phyloP scores from a whole-genome alignment of 805 yeast genomes.

The Phaffomyces opuntiae region DNA sequence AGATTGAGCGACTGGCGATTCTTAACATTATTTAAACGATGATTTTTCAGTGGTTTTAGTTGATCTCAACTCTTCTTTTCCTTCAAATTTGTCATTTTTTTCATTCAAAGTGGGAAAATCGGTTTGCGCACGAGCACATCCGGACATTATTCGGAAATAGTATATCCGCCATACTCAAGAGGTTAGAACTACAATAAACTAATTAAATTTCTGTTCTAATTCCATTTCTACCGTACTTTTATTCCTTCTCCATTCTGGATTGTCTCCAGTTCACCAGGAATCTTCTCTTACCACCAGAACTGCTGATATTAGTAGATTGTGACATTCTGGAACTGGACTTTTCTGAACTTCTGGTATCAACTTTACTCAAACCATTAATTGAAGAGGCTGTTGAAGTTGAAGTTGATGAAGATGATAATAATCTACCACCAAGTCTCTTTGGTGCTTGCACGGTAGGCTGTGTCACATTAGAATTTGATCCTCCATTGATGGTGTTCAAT shows the following conservation, averaged over 20 bases:
- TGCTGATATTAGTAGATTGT: constrained; percentile 7
- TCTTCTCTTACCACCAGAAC: constrained; percentile 18
- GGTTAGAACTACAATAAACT: background rate
- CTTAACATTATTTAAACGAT: constrained; percentile 36
- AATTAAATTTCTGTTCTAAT: background rate
- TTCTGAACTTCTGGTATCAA: constrained; percentile 24
- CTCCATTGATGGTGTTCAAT: constrained; percentile 4
- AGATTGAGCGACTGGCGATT: constrained; percentile 35
- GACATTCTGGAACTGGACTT: constrained; percentile 15
- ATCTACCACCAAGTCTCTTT: background rate
- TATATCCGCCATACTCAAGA: no score
- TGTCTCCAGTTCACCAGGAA: constrained; percentile 30
- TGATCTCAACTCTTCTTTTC: no score
- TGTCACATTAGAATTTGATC: background rate
- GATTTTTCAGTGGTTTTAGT: no score
- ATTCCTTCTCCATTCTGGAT: constrained; percentile 13
- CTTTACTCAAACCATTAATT: constrained; percentile 13
- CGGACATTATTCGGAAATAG: background rate
- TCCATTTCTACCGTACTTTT: background rate
- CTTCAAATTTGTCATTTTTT: background rate
- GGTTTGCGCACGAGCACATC: background rate
- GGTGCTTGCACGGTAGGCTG: background rate
- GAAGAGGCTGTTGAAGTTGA: constrained; percentile 1
- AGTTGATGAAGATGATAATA: constrained; percentile 2
- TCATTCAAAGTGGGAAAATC: background rate